A percentile compares a stretch with the other conserved stretches of the same genome.
Evolutionary conservation across 306 rosid genomes (phyloP).

Genomic region (Gillenia trifoliata): DNA sequence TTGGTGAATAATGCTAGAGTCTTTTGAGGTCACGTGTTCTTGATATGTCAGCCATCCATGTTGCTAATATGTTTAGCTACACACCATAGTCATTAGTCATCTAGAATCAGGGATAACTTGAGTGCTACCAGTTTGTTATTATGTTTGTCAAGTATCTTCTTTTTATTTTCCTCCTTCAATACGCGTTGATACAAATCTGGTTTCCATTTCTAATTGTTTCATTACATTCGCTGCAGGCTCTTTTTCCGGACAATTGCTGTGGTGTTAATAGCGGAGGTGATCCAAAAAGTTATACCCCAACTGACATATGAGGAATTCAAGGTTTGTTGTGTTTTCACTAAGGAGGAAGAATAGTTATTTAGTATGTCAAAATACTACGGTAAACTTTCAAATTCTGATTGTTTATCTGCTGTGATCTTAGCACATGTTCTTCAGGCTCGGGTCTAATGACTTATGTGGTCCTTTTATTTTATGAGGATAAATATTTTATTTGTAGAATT

Average conservation of each 20-base stretch:
- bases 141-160: neutral
- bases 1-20: neutral
- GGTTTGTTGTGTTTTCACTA: conserved; percentile 46
- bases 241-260: conserved; percentile 87
- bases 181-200: neutral
- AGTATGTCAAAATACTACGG: neutral
- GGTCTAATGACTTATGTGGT: too few species aligned
- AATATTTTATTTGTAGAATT: neutral
- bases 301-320: conserved; percentile 82
- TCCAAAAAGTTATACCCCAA: conserved; percentile 81
- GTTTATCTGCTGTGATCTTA: neutral
- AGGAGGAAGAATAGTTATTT: neutral
- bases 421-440: too few species aligned
- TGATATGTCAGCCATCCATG: neutral
- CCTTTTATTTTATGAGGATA: too few species aligned
- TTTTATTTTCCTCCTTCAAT: neutral
- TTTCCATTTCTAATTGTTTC: conserved; percentile 5
- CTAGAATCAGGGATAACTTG: neutral
- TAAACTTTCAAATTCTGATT: neutral
- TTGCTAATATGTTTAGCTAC: neutral
- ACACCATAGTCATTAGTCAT: conserved; percentile 1
- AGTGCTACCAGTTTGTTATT: neutral
- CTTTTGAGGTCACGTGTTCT: neutral
- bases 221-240: conserved; percentile 56
- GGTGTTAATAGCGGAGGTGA: conserved; percentile 99